Percentiles rank a stretch among this genome's conserved stretches.
Conservation (phyloP, 495 filamentous ascomycete genomes). For the Lichenothelia convexa region DNA sequence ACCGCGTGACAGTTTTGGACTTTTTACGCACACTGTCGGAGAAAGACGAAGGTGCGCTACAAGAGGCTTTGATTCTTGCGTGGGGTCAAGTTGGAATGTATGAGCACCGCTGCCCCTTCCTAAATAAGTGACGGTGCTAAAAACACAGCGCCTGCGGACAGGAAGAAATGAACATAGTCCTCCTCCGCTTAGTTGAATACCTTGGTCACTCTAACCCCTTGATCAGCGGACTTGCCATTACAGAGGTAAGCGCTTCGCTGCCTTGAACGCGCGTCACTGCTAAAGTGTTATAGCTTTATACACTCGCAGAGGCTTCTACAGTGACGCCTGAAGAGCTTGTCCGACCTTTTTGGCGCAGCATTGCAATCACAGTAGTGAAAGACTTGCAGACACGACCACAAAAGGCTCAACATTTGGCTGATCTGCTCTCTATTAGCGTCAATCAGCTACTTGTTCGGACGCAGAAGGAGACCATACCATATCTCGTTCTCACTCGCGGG, state of each 20-base stretch:
- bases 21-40: conserved; percentile 54
- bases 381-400: conserved; percentile 65
- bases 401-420: conserved; percentile 60
- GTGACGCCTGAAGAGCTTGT: conserved; percentile 48
- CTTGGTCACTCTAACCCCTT: conserved; percentile 68
- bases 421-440: conserved; percentile 55
- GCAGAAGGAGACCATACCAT: conserved; percentile 69
- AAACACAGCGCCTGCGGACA: conserved; percentile 38
- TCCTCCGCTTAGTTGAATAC: conserved; percentile 69
- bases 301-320: conserved; percentile 44
- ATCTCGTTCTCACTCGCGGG: conserved; percentile 60
- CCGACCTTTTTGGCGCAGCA: conserved; percentile 67
- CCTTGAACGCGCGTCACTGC: not conserved
- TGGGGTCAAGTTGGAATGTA: conserved; percentile 64
- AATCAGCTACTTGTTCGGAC: conserved; percentile 53
- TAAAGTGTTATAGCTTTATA: conserved; percentile 27
- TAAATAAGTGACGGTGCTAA: conserved; percentile 11
- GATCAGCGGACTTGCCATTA: conserved; percentile 59
- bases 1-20: conserved; percentile 47
- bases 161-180: conserved; percentile 67
- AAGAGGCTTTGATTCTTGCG: conserved; percentile 72
- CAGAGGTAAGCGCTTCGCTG: conserved; percentile 39
- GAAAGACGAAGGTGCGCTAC: conserved; percentile 38
- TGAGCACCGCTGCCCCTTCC: conserved; percentile 6
- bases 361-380: conserved; percentile 63